A percentile compares a stretch with the other conserved stretches of the same genome.
These are phyloP conservation scores for Metschnikowia cubensis DNA, from an alignment of 805 yeast species.

Conservation along the genomic window DNA sequence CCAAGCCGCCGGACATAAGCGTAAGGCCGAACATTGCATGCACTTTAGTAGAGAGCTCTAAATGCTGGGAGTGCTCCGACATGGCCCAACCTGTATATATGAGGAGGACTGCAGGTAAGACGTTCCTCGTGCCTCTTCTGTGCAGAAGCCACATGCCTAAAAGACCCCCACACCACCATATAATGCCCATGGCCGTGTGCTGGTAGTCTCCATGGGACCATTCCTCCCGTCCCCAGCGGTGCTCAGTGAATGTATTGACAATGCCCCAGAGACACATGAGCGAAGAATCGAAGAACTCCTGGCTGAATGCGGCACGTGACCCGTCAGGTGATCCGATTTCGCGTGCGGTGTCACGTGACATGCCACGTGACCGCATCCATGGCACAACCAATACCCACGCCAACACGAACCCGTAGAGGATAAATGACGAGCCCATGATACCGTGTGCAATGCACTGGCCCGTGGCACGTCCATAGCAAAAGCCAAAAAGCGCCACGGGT, in stretches of 20 bases:
- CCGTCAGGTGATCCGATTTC: not conserved
- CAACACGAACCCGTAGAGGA: constrained; percentile 72
- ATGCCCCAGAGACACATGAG: constrained; percentile 89
- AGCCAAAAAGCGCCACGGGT: constrained; percentile 79
- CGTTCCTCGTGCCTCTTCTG: constrained; percentile 40
- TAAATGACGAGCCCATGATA: constrained; percentile 89
- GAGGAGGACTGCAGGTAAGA: constrained; percentile 74
- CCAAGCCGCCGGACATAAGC: constrained; percentile 71
- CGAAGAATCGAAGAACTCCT: constrained; percentile 79
- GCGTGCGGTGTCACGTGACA: not conserved
- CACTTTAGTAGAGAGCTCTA: constrained; percentile 76
- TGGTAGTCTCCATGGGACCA: constrained; percentile 95
- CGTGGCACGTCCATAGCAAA: constrained; percentile 76
- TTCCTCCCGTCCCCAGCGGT: constrained; percentile 83
- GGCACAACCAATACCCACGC: constrained; percentile 65
- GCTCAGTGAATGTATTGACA: constrained; percentile 93
- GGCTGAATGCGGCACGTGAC: constrained; percentile 39
- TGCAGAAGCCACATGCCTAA: constrained; percentile 76
- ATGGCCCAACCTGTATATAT: constrained; percentile 92
- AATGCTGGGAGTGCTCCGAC: constrained; percentile 81
- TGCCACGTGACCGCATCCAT: constrained; percentile 50
- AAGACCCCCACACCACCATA: constrained; percentile 95
- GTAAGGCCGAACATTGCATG: constrained; percentile 83
- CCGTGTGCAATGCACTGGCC: constrained; percentile 98
- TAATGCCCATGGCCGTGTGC: constrained; percentile 93